A percentile compares a stretch with the other conserved stretches of the same genome.
Conservation (phyloP, 306 rosid species). For the Malus sylvestris region DNA sequence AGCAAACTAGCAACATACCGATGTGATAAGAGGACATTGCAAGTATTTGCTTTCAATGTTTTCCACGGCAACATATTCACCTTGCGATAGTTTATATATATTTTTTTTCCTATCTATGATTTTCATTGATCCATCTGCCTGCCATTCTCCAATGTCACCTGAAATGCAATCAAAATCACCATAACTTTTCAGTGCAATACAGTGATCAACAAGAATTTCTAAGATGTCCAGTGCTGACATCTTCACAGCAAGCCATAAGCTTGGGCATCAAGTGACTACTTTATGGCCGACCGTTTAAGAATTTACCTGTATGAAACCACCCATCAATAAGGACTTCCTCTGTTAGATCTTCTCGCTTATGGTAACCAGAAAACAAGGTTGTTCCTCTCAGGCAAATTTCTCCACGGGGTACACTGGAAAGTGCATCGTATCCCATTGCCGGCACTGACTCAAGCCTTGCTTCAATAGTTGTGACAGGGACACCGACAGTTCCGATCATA, state of each 20-base stretch:
- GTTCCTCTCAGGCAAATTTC: conserved; percentile 77
- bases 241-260: background rate
- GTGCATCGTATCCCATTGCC: conserved; percentile 70
- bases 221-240: background rate
- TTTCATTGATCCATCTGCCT: conserved; percentile 80
- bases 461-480: conserved; percentile 74
- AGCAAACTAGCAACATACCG: conserved; percentile 47
- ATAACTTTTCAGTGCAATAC: background rate
- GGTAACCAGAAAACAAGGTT: conserved; percentile 76
- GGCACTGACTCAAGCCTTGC: conserved; percentile 82
- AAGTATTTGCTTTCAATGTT: conserved; percentile 65
- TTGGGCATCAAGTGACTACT: background rate
- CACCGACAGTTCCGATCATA: conserved; percentile 79
- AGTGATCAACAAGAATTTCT: background rate
- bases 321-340: conserved; percentile 70
- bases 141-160: conserved; percentile 99
- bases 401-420: conserved; percentile 61
- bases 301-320: conserved; percentile 97
- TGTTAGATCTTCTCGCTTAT: conserved; percentile 76
- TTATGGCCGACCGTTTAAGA: background rate
- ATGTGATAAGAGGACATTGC: conserved; percentile 70
- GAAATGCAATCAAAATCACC: conserved; percentile 19
- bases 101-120: conserved; percentile 86
- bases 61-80: conserved; percentile 90
- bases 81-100: conserved; percentile 89